Evolutionary conservation across 176 grass and related monocot species (phyloP).

Genomic region (Sorghum bicolor): DNA sequence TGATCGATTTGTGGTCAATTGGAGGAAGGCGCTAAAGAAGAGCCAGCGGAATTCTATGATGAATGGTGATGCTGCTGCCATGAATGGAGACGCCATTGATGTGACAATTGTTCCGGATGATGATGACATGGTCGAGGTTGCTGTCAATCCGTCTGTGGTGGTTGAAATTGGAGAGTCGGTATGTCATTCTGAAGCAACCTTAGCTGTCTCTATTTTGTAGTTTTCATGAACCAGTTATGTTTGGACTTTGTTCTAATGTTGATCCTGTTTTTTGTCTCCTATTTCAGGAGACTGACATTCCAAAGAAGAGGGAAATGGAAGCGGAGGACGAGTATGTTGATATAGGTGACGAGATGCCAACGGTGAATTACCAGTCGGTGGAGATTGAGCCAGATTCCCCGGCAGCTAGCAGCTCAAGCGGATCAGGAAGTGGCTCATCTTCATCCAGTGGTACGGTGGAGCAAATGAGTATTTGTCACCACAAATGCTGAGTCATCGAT

Average conservation of each 20-base stretch:
- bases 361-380: slow-evolving; percentile 64
- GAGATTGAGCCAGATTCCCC: slow-evolving; percentile 74
- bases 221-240: not conserved
- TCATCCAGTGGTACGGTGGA: slow-evolving; percentile 63
- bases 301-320: slow-evolving; percentile 14
- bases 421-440: slow-evolving; percentile 71
- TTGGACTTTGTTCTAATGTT: not conserved
- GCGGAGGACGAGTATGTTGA: slow-evolving; percentile 81
- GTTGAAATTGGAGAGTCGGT: slow-evolving; percentile 42
- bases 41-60: slow-evolving; percentile 9
- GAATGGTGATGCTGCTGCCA: slow-evolving; percentile 16
- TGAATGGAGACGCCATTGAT: slow-evolving; percentile 28
- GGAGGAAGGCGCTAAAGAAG: slow-evolving; percentile 68
- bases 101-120: slow-evolving; percentile 22
- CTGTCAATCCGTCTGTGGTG: slow-evolving; percentile 34
- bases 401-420: slow-evolving; percentile 56
- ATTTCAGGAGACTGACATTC: slow-evolving; percentile 31
- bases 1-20: slow-evolving; percentile 86
- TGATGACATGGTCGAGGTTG: slow-evolving; percentile 31
- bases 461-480: not conserved
- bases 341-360: slow-evolving; percentile 83
- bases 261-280: not conserved
- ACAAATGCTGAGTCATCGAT: not conserved
- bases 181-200: not conserved
- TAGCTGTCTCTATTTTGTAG: not conserved